phyloP scores from a whole-genome alignment of 2,329 filamentous ascomycete genomes.

The Colletotrichum sp. region DNA sequence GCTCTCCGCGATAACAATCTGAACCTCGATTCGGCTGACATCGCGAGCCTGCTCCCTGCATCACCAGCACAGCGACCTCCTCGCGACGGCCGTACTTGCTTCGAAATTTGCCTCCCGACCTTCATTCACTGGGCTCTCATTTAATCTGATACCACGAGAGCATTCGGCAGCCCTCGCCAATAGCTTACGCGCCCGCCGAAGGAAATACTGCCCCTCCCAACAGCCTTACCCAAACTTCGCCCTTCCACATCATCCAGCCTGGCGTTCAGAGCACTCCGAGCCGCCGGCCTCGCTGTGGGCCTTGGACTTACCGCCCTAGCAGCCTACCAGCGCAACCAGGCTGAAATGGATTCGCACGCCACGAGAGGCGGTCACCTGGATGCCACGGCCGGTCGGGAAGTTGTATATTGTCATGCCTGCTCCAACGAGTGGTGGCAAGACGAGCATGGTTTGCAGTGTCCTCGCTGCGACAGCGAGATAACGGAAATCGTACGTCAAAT shows the following conservation, averaged over 20 bases:
- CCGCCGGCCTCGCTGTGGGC: conserved; percentile 61
- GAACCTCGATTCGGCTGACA: conserved; percentile 3
- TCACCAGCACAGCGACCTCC: not conserved
- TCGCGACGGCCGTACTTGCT: not conserved
- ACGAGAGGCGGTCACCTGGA: conserved; percentile 48
- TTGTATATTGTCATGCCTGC: conserved; percentile 88
- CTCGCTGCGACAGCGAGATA: conserved; percentile 77
- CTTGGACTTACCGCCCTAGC: conserved; percentile 63
- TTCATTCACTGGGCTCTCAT: not conserved
- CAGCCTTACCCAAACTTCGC: not conserved
- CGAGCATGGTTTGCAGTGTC: conserved; percentile 73
- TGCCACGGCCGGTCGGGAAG: conserved; percentile 62
- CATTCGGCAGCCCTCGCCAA: not conserved
- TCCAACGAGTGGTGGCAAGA: conserved; percentile 80
- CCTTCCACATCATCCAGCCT: conserved; percentile 42
- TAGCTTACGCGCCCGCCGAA: not conserved
- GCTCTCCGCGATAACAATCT: conserved; percentile 10
- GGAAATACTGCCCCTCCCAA: not conserved
- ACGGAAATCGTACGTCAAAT: conserved; percentile 78
- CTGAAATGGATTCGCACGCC: conserved; percentile 41
- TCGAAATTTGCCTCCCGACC: not conserved
- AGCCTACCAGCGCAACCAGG: conserved; percentile 55
- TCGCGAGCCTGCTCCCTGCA: not conserved
- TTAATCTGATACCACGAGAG: not conserved
- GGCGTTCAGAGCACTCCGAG: conserved; percentile 62